Evolutionary conservation across 805 yeast species (phyloP), one percentile per base, ranked within the genome.

Genomic region (Candida argentea): DNA sequence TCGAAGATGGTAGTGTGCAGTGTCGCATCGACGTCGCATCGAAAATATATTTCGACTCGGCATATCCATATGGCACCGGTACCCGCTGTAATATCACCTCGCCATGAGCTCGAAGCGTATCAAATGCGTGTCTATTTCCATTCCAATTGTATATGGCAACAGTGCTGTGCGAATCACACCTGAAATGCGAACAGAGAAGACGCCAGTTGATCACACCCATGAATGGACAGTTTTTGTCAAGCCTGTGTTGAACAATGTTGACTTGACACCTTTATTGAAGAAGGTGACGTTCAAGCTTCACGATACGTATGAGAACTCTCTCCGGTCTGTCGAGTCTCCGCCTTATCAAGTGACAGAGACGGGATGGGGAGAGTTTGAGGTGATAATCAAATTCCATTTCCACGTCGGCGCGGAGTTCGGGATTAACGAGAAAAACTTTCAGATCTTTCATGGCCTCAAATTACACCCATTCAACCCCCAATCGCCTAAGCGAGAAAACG

Each of bases 291-390:
- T 89, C 64, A 91, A 91, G 49, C 62, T 91, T 14, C 98, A 91
- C 52, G 98, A 91, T 39, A 91, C 98, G 1, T 91, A 89, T 44
- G 79, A 77, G 13, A 83, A 77, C 42, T 73, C 95, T 2, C 73
- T 85, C n/a, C 62, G 99, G 31, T 69, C 91, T 2, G 66, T 89
- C 10, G 97, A 91, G 37, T 50, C 63, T 17, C 96, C 97, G 2
- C 98, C 98, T 0, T 91, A 80, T 44, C 94, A 86, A 50, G 85
- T 91, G 16, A 81, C 94, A 2, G 99, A 91, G 47, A 83, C 97
- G 0, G 99, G 99, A 0, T 91, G 99, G 99, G 99, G 99, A 40
- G 99, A 91, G 52, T 91, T 91, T 54, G 99, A 91, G 46, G 80
- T 91, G 36, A 73, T 82, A 20, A 76, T 91, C 31, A 83, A 87